These are phyloP conservation scores for Solanum corneliomulleri DNA, from an alignment of 257 asterid genomes.

Conservation along the genomic window DNA sequence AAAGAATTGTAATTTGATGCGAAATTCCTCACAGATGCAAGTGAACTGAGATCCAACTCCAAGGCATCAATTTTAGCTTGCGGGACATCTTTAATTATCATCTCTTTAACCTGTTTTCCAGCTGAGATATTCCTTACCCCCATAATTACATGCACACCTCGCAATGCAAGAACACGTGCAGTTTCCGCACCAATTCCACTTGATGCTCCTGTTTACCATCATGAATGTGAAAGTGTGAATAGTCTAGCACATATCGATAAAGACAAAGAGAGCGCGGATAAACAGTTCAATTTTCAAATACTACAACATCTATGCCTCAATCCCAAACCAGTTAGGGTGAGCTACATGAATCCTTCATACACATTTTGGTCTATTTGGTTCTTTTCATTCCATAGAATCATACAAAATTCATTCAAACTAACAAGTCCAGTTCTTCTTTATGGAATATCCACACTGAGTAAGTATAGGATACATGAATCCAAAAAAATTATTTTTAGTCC, in stretches of 20 bases:
- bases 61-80: slow-evolving; percentile 55
- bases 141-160: slow-evolving; percentile 70
- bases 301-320: neutral
- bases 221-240: neutral
- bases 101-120: slow-evolving; percentile 45
- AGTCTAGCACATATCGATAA: neutral
- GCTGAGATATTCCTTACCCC: slow-evolving; percentile 51
- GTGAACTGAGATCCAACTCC: slow-evolving; percentile 75
- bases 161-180: slow-evolving; percentile 75
- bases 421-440: neutral
- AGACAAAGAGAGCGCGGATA: neutral
- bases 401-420: neutral
- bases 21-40: slow-evolving; percentile 57
- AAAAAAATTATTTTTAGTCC: too few species aligned
- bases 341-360: neutral
- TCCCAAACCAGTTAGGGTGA: too few species aligned
- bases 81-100: slow-evolving; percentile 42
- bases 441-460: neutral
- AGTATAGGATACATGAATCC: neutral
- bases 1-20: slow-evolving; percentile 53
- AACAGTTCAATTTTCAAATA: neutral
- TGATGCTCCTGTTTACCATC: slow-evolving; percentile 50
- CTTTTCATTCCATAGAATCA: neutral
- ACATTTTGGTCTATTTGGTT: neutral
- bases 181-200: slow-evolving; percentile 94